Base-by-base conservation (phyloP, 768 basidiomycete species). In the Serendipita sp. region DNA sequence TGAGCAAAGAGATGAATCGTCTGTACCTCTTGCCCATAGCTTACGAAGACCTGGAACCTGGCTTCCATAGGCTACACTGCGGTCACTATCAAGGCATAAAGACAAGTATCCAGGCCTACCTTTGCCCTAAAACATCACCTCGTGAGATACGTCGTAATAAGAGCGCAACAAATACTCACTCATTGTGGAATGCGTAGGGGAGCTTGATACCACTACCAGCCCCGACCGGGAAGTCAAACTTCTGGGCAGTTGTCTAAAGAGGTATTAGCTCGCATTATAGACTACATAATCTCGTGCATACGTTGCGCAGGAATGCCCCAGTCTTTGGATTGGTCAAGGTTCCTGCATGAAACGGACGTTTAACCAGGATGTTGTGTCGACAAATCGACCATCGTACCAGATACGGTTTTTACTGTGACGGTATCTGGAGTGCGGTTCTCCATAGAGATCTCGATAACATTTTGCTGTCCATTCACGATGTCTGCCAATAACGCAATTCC, bases 391-490 rank as follows among this genome's bases (percentile, higher is more conserved):
- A 24, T 11, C 53, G 30, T 58, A 58, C 53, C 53, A 58, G 17
- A 30, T 26, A 58, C 31, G 14, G 53, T 4, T 58, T 33, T 58
- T 11, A 58, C 17, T 11, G 13, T 31, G 17, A 58, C 26, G 17
- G 17, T 31, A 11, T 58, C 28, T 9, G 53, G 53, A 4, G 53
- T 30, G 17, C 31, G 24, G 53, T 58, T 58, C 17, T 58, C 53
- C 24, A 58, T 5, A n/a, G 30, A 20, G 33, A 58, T n/a, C 20
- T 58, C 53, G 17, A 58, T 58, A 22, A 34, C 31, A 31, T 58
- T 58, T 34, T 30, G 33, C 30, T 58, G 53, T 22, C 53, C 53
- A 58, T 58, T 58, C 24, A 58, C 53, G 53, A 58, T 31, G 24
- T 33, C 53, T 58, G 53, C 53, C 53, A 28, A 58, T 26, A 31